Percentiles rank a stretch among this genome's conserved stretches.
Evolutionary conservation across 495 filamentous ascomycete species (phyloP).

Genomic region (Podospora anserina): DNA sequence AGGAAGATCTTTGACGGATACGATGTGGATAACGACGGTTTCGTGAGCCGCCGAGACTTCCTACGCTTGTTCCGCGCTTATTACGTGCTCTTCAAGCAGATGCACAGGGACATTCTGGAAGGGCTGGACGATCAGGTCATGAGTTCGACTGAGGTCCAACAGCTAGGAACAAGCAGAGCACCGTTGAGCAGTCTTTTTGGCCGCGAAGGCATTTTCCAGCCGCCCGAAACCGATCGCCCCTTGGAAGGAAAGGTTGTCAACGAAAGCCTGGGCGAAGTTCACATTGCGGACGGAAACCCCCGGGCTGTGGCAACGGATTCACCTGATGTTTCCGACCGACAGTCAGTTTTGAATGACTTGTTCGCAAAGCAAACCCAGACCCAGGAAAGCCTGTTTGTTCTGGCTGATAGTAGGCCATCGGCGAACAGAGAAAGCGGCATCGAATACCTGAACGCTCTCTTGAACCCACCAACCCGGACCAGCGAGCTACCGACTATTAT

Average conservation of each 20-base stretch:
- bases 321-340: conserved; percentile 40
- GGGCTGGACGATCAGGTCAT: conserved; percentile 76
- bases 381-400: conserved; percentile 36
- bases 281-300: conserved; percentile 51
- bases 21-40: conserved; percentile 88
- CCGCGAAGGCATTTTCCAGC: conserved; percentile 58
- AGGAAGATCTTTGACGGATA: conserved; percentile 81
- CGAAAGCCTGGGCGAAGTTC: conserved; percentile 55
- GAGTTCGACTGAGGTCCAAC: conserved; percentile 65
- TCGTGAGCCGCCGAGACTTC: conserved; percentile 82
- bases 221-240: conserved; percentile 53
- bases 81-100: conserved; percentile 79
- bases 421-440: conserved; percentile 17
- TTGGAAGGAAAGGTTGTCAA: conserved; percentile 63
- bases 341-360: conserved; percentile 40
- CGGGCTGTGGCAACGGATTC: conserved; percentile 40
- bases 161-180: conserved; percentile 69
- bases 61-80: conserved; percentile 87
- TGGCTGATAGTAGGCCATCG: conserved; percentile 12
- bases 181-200: conserved; percentile 74
- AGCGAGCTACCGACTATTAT: conserved; percentile 40
- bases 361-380: conserved; percentile 32
- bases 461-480: conserved; percentile 40
- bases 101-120: conserved; percentile 79
- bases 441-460: conserved; percentile 40